phyloP scores from a whole-genome alignment of 129 eudicot species.

The Saposhnikovia divaricata region DNA sequence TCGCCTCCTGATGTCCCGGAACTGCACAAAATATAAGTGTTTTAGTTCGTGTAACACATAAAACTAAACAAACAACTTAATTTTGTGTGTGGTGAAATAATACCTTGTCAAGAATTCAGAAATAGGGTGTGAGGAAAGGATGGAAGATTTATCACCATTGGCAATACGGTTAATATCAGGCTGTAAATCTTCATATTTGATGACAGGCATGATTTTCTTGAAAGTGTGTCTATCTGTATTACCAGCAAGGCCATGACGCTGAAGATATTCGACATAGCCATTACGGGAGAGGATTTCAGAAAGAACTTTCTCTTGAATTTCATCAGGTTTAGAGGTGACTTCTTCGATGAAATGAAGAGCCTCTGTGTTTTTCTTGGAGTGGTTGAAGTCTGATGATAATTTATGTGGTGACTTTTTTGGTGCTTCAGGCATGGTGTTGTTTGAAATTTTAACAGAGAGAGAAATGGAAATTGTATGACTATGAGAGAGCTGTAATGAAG shows the following conservation, averaged over 20 bases:
- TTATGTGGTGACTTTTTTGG: constrained; percentile 21
- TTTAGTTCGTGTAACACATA: too few relatives aligned
- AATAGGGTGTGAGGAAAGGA: constrained; percentile 61
- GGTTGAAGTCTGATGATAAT: constrained; percentile 17
- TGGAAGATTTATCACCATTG: constrained; percentile 60
- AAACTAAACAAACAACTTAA: neutral
- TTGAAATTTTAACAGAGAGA: neutral
- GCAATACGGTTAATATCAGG: constrained; percentile 65
- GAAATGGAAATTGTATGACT: neutral
- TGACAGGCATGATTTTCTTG: constrained; percentile 59
- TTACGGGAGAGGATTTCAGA: constrained; percentile 51
- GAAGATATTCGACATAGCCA: constrained; percentile 53
- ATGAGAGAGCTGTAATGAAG: neutral
- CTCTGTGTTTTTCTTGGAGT: constrained; percentile 42
- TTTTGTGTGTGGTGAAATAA: neutral
- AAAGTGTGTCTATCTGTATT: constrained; percentile 42
- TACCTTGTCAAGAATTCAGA: constrained; percentile 82
- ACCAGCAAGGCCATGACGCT: constrained; percentile 43
- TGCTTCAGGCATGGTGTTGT: constrained; percentile 31
- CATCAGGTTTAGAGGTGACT: constrained; percentile 53
- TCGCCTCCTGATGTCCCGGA: constrained; percentile 89
- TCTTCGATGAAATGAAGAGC: constrained; percentile 62
- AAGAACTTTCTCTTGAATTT: constrained; percentile 48
- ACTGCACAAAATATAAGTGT: constrained; percentile 16
- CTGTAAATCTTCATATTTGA: constrained; percentile 57